Conservation (phyloP, 2,329 filamentous ascomycete genomes). For the Botrytis sinoallii region DNA sequence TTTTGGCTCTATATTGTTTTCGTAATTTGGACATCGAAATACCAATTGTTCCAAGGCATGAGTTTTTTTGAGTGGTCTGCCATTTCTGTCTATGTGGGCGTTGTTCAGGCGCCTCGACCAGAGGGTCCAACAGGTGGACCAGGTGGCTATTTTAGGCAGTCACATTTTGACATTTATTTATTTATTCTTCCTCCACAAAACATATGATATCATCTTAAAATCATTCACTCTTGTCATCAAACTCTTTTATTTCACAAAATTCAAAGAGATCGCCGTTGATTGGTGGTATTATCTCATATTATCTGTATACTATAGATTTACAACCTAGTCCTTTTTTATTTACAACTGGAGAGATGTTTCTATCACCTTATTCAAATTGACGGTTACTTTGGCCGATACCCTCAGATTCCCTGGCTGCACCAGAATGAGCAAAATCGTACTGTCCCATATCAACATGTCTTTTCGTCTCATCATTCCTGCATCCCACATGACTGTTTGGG, state of each 20-base stretch:
- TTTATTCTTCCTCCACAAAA: not conserved
- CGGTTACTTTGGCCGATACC: not conserved
- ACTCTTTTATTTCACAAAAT: not conserved
- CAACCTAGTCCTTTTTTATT: not conserved
- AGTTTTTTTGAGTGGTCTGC: not conserved
- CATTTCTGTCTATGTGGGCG: not conserved
- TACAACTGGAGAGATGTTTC: not conserved
- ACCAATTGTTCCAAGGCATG: not conserved
- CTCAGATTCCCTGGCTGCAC: not conserved
- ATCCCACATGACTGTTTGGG: not conserved
- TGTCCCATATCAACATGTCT: not conserved
- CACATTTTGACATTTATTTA: not conserved
- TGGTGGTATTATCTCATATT: not conserved
- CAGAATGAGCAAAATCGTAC: not conserved
- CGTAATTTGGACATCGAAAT: not conserved
- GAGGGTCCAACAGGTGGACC: not conserved
- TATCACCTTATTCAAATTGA: not conserved
- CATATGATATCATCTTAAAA: not conserved
- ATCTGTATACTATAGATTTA: not conserved
- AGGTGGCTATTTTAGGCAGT: not conserved
- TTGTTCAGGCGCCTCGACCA: not conserved
- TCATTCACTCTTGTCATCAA: not conserved
- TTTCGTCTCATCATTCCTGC: not conserved
- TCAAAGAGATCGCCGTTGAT: not conserved
- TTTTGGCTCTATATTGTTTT: not conserved